Evolutionary conservation across 163 green algal genomes (phyloP), one percentile per base, ranked within the genome.

Genomic region (Prototheca cutis): DNA sequence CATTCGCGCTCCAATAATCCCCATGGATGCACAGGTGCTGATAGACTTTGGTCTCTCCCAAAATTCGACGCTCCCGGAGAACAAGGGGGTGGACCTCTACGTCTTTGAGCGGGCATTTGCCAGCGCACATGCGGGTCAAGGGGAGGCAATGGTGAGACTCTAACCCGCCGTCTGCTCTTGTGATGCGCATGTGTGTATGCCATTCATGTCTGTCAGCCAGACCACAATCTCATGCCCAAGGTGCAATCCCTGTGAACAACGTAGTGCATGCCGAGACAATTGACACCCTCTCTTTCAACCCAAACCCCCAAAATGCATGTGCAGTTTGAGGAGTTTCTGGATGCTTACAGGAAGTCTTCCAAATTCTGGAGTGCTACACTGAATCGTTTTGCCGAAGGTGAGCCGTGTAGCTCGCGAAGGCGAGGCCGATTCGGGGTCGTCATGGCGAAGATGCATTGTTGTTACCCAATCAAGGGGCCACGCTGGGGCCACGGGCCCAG

Each of bases 51-150:
- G 90, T 3, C 70, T 95, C 34, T 77, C 63, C 54, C 78, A 62
- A 66, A 92, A 85, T 69, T 84, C 67, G 24, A 84, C 49, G 19
- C 42, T 94, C 2, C 54, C 83, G 15, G 86, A 97, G 67, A 90
- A 97, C 72, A 95, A 94, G 72, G 76, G 55, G 0, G 84, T 94
- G n/a, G 90, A 97, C 66, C 73, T 97, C 42, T 95, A 94, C 62
- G 87, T 92, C 27, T 66, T 96, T 53, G 88, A 97, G 68, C 67
- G 86, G 2, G 89, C 89, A 4, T 82, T 94, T 64, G 78, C 66
- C 4, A 82, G 66, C 48, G 75, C 83, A 7, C 86, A 93, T 51
- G 73, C 80, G 2, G 64, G 61, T 15, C 4, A 58, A n/a, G 67
- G 67, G 7, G 53, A 70, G 0, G 28, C 42, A 15, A 17, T 66